Conservation (phyloP, 2,329 filamentous ascomycete genomes). For the Neonectria neomacrospora region DNA sequence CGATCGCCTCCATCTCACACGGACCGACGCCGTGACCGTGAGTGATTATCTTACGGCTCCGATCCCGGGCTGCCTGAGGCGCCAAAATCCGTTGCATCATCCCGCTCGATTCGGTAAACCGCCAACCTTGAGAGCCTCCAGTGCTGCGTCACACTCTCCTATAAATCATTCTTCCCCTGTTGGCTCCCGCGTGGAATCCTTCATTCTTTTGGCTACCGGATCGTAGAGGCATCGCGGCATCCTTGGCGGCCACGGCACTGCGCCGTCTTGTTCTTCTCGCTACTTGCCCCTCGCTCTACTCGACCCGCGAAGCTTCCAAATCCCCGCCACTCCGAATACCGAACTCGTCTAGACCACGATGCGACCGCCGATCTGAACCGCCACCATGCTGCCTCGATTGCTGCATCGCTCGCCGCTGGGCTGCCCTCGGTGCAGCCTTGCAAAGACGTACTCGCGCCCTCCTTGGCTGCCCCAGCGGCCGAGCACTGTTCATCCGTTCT, state of each 20-base stretch:
- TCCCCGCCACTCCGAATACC: slow-evolving; percentile 41
- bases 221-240: slow-evolving; percentile 20
- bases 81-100: slow-evolving; percentile 45
- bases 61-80: slow-evolving; percentile 45
- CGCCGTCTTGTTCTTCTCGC: slow-evolving; percentile 29
- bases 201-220: slow-evolving; percentile 26
- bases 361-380: slow-evolving; percentile 40
- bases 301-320: slow-evolving; percentile 14
- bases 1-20: background rate
- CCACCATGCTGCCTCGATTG: slow-evolving; percentile 53
- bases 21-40: slow-evolving; percentile 1
- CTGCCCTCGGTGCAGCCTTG: slow-evolving; percentile 47
- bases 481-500: slow-evolving; percentile 44
- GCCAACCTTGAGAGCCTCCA: slow-evolving; percentile 34
- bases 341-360: slow-evolving; percentile 38
- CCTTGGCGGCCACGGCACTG: slow-evolving; percentile 33
- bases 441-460: slow-evolving; percentile 41
- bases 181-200: background rate
- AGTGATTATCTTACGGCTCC: slow-evolving; percentile 30
- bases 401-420: slow-evolving; percentile 48
- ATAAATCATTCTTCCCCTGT: slow-evolving; percentile 17
- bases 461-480: slow-evolving; percentile 46
- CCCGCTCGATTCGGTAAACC: slow-evolving; percentile 33
- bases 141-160: slow-evolving; percentile 28
- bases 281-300: slow-evolving; percentile 25